Evolutionary conservation across 2,329 filamentous ascomycete species (phyloP).

Genomic region (Aspergillus tubingensis): DNA sequence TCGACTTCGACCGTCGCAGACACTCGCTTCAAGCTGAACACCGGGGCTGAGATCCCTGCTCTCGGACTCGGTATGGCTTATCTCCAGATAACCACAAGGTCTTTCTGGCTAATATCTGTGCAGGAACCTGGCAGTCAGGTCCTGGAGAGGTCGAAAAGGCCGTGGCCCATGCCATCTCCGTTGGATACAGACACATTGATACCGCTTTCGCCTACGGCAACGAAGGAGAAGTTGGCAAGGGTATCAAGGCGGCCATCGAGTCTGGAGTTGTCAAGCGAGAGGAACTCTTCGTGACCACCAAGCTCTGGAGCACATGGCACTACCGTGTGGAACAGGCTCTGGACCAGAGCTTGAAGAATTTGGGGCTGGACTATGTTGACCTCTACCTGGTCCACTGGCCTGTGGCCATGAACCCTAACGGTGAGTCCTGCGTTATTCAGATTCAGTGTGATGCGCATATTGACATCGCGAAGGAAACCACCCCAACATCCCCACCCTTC

Average conservation of each 20-base stretch:
- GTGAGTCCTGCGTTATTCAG: constrained; percentile 37
- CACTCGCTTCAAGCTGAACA: constrained; percentile 64
- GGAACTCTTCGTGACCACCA: constrained; percentile 81
- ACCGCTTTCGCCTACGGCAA: constrained; percentile 50
- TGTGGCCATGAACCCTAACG: constrained; percentile 73
- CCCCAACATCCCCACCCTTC: constrained; percentile 66
- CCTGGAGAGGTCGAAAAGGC: constrained; percentile 61
- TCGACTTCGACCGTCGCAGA: constrained; percentile 37
- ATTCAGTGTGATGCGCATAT: neutral
- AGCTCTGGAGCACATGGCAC: constrained; percentile 82
- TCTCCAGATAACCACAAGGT: neutral
- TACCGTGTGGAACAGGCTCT: constrained; percentile 68
- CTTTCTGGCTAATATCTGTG: neutral
- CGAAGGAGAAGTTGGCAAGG: constrained; percentile 79
- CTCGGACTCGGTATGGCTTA: constrained; percentile 59
- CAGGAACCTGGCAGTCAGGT: constrained; percentile 66
- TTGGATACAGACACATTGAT: constrained; percentile 47
- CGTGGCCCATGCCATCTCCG: constrained; percentile 58
- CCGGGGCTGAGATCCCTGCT: constrained; percentile 63
- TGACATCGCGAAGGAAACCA: constrained; percentile 32
- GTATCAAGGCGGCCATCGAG: constrained; percentile 70
- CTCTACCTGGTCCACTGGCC: constrained; percentile 84
- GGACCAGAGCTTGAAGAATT: constrained; percentile 69
- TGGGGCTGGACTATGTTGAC: constrained; percentile 80
- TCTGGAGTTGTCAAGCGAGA: constrained; percentile 70